A percentile compares a stretch with the other conserved stretches of the same genome.
phyloP scores from a whole-genome alignment of 2,329 filamentous ascomycete species.

The Monascus ruber region DNA sequence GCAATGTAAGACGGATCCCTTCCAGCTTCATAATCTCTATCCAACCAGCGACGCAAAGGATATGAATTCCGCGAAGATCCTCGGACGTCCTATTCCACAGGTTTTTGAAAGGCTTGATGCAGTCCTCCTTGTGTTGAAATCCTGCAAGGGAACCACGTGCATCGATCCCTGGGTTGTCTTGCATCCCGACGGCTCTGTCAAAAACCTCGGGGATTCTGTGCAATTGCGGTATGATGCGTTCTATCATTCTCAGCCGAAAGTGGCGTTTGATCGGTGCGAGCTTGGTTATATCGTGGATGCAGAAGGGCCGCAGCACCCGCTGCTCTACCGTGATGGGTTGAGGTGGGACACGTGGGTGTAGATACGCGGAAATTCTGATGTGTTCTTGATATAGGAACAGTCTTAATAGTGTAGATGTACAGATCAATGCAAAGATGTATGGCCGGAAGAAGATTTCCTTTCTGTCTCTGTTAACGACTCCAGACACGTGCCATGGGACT shows the following conservation, averaged over 20 bases:
- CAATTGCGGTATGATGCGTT: slow-evolving; percentile 18
- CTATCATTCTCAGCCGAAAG: slow-evolving; percentile 20
- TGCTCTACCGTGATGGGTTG: slow-evolving; percentile 8
- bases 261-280: slow-evolving; percentile 25
- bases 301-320: slow-evolving; percentile 22
- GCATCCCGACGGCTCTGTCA: slow-evolving; percentile 20
- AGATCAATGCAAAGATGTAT: no score
- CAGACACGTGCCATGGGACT: no score
- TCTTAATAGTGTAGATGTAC: no score
- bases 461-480: no score
- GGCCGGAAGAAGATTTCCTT: no score
- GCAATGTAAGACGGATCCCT: slow-evolving; percentile 20
- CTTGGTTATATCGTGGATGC: slow-evolving; percentile 24
- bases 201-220: slow-evolving; percentile 21
- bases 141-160: slow-evolving; percentile 26
- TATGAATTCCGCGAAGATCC: slow-evolving; percentile 3
- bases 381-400: no score
- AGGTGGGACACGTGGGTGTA: slow-evolving; percentile 11
- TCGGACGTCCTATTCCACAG: slow-evolving; percentile 11
- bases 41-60: neutral
- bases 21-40: slow-evolving; percentile 26
- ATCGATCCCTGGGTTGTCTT: slow-evolving; percentile 26
- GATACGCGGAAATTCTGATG: neutral
- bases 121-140: slow-evolving; percentile 27
- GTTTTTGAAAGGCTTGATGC: slow-evolving; percentile 21